Base-by-base conservation (phyloP, 2,329 filamentous ascomycete genomes). In the Fusarium equiseti region DNA sequence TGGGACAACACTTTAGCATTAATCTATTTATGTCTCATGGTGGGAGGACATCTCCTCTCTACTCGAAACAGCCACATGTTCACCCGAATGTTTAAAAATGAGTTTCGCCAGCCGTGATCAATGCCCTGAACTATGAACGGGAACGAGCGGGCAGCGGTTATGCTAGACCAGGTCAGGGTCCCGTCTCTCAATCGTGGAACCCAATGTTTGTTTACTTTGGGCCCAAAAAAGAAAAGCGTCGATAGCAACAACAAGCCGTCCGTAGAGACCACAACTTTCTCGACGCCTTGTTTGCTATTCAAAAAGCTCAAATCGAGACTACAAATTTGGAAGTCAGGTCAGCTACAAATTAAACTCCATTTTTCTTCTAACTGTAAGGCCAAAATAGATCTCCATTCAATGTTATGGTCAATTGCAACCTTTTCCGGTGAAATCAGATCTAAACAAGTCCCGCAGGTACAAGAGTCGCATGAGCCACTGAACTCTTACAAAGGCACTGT, bases 111-210 rank as follows among this genome's bases (percentile, higher is more conserved):
- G 40, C n/a, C 13, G 43, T 49, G n/a, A 24, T 8, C 26, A 53
- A 61, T 35, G 65, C 15, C 62, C n/a, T 29, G 26, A 22, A 43
- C 29, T 38, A 38, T 2, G 18, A 27, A 16, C 61, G 62, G 63
- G 54, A 66, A 44, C 63, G 18, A 49, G n/a, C 29, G 54, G 59
- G 20, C 35, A 44, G 31, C 38, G 62, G 62, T 15, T 51, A 20
- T 31, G 22, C 63, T 61, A 66, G n/a, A n/a, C 62, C 31, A 44
- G 63, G 62, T 29, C 63, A 66, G 54, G 63, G 62, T 66, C 54
- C 18, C 26, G 1, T 29, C 10, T 24, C 32, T 38, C 35, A 15
- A 2, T 26, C 13, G 13, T 32, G 11, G 16, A 5, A 11, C 35
- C 35, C 18, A 35, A 31, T 62, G 5, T 54, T 66, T 61, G 26